Conservation (phyloP, 1,284 basidiomycete species). For the Singerocomus inundabilis region DNA sequence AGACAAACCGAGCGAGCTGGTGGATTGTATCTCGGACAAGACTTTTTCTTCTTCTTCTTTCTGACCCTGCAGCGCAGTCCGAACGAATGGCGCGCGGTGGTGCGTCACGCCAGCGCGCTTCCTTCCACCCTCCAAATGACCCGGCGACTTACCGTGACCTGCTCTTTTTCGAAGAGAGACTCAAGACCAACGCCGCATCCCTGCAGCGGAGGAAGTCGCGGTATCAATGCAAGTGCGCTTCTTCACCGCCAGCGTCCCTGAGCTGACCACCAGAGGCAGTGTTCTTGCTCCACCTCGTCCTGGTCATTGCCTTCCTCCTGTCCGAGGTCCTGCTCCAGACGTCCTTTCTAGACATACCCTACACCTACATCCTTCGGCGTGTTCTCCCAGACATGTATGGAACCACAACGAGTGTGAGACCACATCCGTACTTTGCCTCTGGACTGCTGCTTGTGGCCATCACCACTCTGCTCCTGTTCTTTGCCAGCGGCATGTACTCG, state of each 20-base stretch:
- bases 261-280: slow-evolving; percentile 46
- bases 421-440: slow-evolving; percentile 71
- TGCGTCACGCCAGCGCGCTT: slow-evolving; percentile 32
- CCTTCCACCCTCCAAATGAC: slow-evolving; percentile 41
- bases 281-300: slow-evolving; percentile 70
- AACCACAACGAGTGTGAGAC: slow-evolving; percentile 41
- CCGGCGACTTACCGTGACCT: slow-evolving; percentile 83
- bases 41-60: too few species aligned
- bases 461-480: slow-evolving; percentile 92
- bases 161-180: slow-evolving; percentile 91
- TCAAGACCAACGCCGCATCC: slow-evolving; percentile 88
- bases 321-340: slow-evolving; percentile 72
- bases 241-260: not conserved
- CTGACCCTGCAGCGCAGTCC: not conserved
- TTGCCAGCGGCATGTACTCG: slow-evolving; percentile 93
- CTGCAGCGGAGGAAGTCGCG: slow-evolving; percentile 79
- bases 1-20: not conserved
- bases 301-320: slow-evolving; percentile 69
- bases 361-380: slow-evolving; percentile 49
- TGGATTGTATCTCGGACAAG: not conserved
- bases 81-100: slow-evolving; percentile 35
- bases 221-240: slow-evolving; percentile 72
- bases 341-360: slow-evolving; percentile 64
- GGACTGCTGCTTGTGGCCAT: slow-evolving; percentile 82
- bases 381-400: slow-evolving; percentile 51